Conservation (phyloP, 2,329 filamentous ascomycete genomes). For the Hypomyces rosellus region DNA sequence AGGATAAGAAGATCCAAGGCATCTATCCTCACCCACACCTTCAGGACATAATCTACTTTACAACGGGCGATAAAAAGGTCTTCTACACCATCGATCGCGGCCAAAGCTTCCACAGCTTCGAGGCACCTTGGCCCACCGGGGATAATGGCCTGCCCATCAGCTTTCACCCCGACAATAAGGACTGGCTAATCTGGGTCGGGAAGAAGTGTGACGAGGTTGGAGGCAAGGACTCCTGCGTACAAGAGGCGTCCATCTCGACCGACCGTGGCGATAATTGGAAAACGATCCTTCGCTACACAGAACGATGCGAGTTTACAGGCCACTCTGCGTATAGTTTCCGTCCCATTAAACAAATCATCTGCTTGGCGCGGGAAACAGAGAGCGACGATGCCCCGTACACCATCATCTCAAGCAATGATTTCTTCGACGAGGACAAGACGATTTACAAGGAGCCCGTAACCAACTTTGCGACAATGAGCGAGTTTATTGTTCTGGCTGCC, state of each 20-base stretch:
- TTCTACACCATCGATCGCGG: slow-evolving; percentile 80
- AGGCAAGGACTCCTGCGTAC: slow-evolving; percentile 54
- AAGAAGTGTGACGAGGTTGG: slow-evolving; percentile 56
- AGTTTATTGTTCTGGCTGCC: slow-evolving; percentile 88
- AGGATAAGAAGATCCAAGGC: slow-evolving; percentile 60
- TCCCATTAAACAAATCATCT: slow-evolving; percentile 51
- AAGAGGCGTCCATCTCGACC: slow-evolving; percentile 66
- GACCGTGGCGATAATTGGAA: slow-evolving; percentile 80
- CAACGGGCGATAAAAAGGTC: slow-evolving; percentile 60
- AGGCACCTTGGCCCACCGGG: slow-evolving; percentile 52
- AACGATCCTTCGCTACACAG: slow-evolving; percentile 64
- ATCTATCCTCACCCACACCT: slow-evolving; percentile 76
- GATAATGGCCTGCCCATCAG: slow-evolving; percentile 44
- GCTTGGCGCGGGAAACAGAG: slow-evolving; percentile 50
- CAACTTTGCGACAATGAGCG: slow-evolving; percentile 89
- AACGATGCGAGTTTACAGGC: slow-evolving; percentile 81
- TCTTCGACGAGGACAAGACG: slow-evolving; percentile 58
- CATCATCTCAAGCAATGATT: slow-evolving; percentile 72
- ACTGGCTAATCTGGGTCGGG: slow-evolving; percentile 91
- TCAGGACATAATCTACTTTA: slow-evolving; percentile 80
- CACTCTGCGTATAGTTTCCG: slow-evolving; percentile 51
- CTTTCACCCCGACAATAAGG: slow-evolving; percentile 80
- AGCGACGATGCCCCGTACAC: slow-evolving; percentile 55
- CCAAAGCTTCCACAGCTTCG: slow-evolving; percentile 64
- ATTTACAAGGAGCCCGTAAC: slow-evolving; percentile 55